phyloP scores from a whole-genome alignment of 2,329 filamentous ascomycete species.

The Colletotrichum sp. region DNA sequence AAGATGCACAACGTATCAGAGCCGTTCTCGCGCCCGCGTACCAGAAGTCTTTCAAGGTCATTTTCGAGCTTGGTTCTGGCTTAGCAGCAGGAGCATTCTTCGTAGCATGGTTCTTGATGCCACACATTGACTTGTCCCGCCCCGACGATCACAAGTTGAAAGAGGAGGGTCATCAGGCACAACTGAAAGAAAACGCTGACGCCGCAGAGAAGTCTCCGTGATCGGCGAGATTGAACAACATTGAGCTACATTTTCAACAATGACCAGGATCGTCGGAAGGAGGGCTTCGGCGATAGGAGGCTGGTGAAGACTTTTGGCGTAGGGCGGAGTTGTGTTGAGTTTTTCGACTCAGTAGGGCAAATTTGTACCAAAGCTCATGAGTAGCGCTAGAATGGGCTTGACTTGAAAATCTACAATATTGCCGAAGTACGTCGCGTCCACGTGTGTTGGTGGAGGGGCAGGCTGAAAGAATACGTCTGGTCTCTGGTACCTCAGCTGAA shows the following conservation, averaged over 20 bases:
- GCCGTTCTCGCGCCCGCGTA: conserved; percentile 40
- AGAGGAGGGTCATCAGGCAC: conserved; percentile 20
- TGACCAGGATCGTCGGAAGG: neutral
- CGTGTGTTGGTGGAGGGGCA: neutral
- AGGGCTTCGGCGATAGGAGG: neutral
- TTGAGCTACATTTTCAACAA: neutral
- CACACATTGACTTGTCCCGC: conserved; percentile 39
- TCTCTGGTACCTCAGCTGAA: neutral
- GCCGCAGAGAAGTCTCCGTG: neutral
- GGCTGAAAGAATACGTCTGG: neutral
- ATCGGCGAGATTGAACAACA: neutral
- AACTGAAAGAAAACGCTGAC: neutral
- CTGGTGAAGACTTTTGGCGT: neutral
- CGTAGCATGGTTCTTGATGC: conserved; percentile 42
- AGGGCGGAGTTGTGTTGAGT: neutral
- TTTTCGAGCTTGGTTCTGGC: conserved; percentile 40
- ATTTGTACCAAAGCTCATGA: neutral
- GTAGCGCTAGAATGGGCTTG: neutral
- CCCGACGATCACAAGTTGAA: conserved; percentile 42
- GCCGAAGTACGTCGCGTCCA: neutral
- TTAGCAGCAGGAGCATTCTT: conserved; percentile 40
- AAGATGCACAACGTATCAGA: conserved; percentile 33
- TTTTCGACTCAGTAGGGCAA: neutral
- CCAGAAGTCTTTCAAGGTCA: conserved; percentile 37
- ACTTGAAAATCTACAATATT: neutral